Conservation (phyloP, 2,329 filamentous ascomycete genomes). For the Sarocladiaceae sp. region DNA sequence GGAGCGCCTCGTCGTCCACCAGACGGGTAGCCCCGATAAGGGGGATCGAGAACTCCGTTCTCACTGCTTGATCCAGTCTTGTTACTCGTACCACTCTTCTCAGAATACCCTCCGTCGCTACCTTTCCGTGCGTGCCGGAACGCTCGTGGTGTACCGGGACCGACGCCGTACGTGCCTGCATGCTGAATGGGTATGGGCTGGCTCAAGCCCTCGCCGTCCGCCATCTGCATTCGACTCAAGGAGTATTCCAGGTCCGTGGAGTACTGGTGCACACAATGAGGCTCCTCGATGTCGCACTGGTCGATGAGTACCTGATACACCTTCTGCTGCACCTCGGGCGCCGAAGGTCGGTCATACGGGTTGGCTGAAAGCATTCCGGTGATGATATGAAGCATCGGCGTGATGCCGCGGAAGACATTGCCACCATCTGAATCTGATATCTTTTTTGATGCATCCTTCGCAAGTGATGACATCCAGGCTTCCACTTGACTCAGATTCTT, state of each 20-base stretch:
- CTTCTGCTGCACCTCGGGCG: conserved; percentile 46
- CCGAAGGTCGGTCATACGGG: conserved; percentile 49
- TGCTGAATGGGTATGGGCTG: conserved; percentile 6
- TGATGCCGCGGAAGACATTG: conserved; percentile 45
- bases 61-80: conserved; percentile 22
- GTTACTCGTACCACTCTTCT: conserved; percentile 26
- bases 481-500: conserved; percentile 65
- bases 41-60: background rate
- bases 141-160: conserved; percentile 24
- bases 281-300: conserved; percentile 41
- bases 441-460: conserved; percentile 53
- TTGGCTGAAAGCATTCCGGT: conserved; percentile 50
- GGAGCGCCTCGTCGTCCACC: background rate
- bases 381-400: conserved; percentile 48
- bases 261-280: conserved; percentile 52
- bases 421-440: conserved; percentile 33
- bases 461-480: conserved; percentile 60
- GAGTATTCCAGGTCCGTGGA: conserved; percentile 26
- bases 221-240: conserved; percentile 19
- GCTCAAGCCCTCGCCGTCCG: conserved; percentile 5
- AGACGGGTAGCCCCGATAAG: background rate
- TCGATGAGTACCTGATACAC: conserved; percentile 50
- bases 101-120: conserved; percentile 24
- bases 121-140: conserved; percentile 18
- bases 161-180: conserved; percentile 18